Percentiles rank a stretch among this genome's conserved stretches.
Conservation (phyloP, 352 stramenopile genomes). For the Phytophthora aleatoria region DNA sequence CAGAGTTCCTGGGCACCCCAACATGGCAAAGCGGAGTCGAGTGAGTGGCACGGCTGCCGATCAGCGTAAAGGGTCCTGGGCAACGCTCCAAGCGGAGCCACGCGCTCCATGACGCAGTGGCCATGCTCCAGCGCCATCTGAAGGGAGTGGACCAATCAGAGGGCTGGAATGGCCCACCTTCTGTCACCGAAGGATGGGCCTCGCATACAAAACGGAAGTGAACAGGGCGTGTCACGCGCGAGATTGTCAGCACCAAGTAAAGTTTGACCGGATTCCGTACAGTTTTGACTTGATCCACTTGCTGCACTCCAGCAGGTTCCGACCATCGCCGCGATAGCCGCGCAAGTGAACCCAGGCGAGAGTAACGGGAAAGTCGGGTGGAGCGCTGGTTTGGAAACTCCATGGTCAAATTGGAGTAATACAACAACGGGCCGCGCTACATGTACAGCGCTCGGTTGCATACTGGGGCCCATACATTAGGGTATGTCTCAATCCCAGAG, state of each 20-base stretch:
- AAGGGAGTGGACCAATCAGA: constrained; percentile 22
- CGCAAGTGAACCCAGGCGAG: not conserved
- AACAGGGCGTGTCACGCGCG: constrained; percentile 12
- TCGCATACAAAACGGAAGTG: constrained; percentile 22
- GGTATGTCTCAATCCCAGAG: constrained; percentile 13
- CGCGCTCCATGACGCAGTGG: constrained; percentile 6
- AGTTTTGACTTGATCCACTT: constrained; percentile 9
- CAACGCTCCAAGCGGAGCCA: constrained; percentile 2
- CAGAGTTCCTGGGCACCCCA: not conserved
- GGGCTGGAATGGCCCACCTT: constrained; percentile 8
- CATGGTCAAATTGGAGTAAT: no score
- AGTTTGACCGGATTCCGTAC: constrained; percentile 11
- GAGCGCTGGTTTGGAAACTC: no score
- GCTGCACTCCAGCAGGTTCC: constrained; percentile 4
- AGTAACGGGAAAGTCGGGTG: not conserved
- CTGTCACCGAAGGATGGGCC: constrained; percentile 31
- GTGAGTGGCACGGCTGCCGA: constrained; percentile 20
- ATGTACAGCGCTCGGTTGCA: not conserved
- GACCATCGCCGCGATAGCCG: constrained; percentile 1
- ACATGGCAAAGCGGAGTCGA: constrained; percentile 12
- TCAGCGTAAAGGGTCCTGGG: constrained; percentile 15
- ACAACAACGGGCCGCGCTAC: no score
- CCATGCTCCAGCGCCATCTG: constrained; percentile 18
- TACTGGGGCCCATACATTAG: not conserved
- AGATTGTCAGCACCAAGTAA: constrained; percentile 5